A percentile compares a stretch with the other conserved stretches of the same genome.
Evolutionary conservation across 208 protist species (phyloP).

Genomic region (Acanthamoeba lenticulata): DNA sequence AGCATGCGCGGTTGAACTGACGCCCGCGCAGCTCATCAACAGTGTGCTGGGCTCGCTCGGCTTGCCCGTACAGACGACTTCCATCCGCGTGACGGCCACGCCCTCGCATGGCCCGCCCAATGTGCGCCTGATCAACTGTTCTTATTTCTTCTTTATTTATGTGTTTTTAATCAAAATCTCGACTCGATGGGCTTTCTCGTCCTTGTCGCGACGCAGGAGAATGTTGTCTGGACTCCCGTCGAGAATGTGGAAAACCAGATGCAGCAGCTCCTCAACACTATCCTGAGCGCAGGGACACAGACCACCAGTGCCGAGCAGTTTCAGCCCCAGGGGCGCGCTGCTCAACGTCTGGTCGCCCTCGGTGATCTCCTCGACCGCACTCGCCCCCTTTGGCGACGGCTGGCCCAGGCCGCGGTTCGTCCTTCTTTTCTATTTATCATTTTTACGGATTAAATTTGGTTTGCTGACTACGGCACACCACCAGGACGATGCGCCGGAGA

Average conservation of each 20-base stretch:
- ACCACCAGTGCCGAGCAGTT: neutral
- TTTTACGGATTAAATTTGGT: too few relatives aligned
- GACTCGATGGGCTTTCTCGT: too few relatives aligned
- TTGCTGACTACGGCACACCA: neutral
- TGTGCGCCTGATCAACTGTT: neutral
- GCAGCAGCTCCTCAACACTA: conserved; percentile 2
- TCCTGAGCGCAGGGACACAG: neutral
- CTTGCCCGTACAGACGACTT: conserved; percentile 2
- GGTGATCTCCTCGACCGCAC: neutral
- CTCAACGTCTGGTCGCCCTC: neutral
- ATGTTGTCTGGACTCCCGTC: neutral
- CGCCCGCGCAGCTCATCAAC: neutral
- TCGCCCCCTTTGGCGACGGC: neutral
- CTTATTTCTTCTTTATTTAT: too few relatives aligned
- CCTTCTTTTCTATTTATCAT: neutral
- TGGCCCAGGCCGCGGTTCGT: conserved; percentile 32
- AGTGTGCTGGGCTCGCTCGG: conserved; percentile 56
- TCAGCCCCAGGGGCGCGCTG: neutral
- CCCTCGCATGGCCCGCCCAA: conserved; percentile 19
- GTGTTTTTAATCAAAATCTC: too few relatives aligned
- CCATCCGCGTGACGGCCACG: conserved; percentile 16
- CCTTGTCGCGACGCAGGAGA: neutral
- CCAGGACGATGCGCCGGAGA: neutral
- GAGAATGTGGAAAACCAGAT: neutral
- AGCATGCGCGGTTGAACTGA: neutral